Conservation (phyloP, 2,329 filamentous ascomycete genomes). For the Fusarium chuoi region DNA sequence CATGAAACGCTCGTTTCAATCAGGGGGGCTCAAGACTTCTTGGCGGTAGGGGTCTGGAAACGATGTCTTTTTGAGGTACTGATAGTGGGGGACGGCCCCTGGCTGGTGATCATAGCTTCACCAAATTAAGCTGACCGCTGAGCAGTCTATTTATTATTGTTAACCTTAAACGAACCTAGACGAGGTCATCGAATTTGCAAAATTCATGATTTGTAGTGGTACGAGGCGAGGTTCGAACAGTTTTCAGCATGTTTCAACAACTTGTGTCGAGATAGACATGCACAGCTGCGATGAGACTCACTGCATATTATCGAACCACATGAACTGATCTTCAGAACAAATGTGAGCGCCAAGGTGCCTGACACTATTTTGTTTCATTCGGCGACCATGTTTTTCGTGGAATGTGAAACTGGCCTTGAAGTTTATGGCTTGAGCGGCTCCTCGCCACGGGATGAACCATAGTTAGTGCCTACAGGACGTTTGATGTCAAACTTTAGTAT, state of each 20-base stretch:
- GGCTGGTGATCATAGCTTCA: constrained; percentile 14
- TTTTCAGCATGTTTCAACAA: neutral
- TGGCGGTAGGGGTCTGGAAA: constrained; percentile 16
- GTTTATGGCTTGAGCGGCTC: neutral
- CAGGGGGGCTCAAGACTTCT: neutral
- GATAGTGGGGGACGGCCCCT: constrained; percentile 5
- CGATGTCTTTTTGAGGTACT: neutral
- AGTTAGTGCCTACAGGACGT: neutral
- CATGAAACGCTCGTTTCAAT: constrained; percentile 20
- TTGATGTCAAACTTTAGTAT: neutral
- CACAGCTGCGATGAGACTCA: neutral
- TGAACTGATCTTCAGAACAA: neutral
- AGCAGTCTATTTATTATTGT: neutral
- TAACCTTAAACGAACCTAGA: neutral
- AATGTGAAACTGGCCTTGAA: constrained; percentile 8
- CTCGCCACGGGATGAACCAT: constrained; percentile 2
- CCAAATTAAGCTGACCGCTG: constrained; percentile 1
- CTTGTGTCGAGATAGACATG: neutral
- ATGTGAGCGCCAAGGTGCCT: neutral
- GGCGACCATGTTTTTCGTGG: neutral
- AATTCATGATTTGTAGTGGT: neutral
- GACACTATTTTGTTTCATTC: neutral
- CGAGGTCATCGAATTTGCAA: neutral
- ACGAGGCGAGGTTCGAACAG: neutral
- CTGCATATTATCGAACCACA: neutral